Conservation (phyloP, 2,329 filamentous ascomycete species). For the Botrytis tulipae region DNA sequence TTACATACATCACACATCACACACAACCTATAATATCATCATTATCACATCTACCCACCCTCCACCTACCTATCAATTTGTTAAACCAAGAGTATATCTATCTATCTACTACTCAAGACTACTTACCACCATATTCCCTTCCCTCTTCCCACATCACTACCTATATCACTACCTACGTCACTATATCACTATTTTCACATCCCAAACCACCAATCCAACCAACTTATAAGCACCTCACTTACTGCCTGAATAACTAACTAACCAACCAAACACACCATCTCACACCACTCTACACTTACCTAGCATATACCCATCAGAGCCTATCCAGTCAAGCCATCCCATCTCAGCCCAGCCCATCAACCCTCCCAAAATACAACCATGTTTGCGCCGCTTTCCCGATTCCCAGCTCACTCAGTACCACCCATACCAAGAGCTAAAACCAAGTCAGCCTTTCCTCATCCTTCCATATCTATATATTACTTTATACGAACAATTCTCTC, state of each 20-base stretch:
- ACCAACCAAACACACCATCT: background rate
- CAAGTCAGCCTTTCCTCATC: background rate
- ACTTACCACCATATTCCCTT: background rate
- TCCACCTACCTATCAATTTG: background rate
- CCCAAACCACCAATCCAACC: too few relatives aligned
- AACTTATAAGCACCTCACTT: too few relatives aligned
- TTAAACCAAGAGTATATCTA: too few relatives aligned
- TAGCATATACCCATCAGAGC: background rate
- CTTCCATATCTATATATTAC: background rate
- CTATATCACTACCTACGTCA: background rate
- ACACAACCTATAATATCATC: background rate
- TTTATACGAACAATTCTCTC: background rate
- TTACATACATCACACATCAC: background rate
- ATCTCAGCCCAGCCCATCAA: background rate
- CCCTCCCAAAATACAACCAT: background rate
- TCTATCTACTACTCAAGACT: background rate
- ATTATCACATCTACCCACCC: background rate
- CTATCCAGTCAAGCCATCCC: background rate
- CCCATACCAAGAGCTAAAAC: background rate
- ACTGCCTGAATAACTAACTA: background rate
- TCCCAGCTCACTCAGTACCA: background rate
- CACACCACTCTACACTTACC: background rate
- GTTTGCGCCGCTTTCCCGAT: background rate
- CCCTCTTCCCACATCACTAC: too few relatives aligned
- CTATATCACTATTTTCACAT: background rate